Base-by-base conservation (phyloP, 495 filamentous ascomycete genomes). In the Cetradonia linearis region DNA sequence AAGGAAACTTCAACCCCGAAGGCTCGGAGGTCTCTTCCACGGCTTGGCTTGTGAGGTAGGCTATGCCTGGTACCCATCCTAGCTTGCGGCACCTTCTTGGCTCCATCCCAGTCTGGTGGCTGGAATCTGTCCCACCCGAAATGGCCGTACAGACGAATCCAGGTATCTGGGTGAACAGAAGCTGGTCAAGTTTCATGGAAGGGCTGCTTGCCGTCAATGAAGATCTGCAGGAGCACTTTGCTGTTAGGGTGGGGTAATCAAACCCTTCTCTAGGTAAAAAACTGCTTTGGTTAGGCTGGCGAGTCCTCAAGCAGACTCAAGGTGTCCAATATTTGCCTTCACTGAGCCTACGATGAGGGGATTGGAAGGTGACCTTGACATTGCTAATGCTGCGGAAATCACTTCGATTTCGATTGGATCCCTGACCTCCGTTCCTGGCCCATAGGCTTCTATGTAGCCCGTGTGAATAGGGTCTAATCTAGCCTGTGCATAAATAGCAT, bases 281-380 rank as follows among this genome's bases (percentile, higher is more conserved):
- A 76, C 49, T 0, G 68, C 64, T 59, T 79, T 79, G 11, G 79
- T 66, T n/a, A 81, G 60, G 4, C 63, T 69, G 14, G 71, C 70
- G 1, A 77, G 65, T 7, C 79, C 79, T 2, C 77, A 72, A 4
- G 78, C 66, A 3, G 63, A 67, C 64, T 80, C 78, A 0, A 68
- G 69, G 55, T 81, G 78, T 1, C 78, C 78, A 50, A 81, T 46
- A 52, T 74, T 72, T 10, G 61, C 72, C 62, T 82, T 83, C 44
- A 81, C 66, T 0, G 77, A 78, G 0, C 68, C 71, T 1, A 76
- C 28, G 50, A 55, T 48, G 0, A 74, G 54, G 18, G 55, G n/a
- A 31, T 67, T 50, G 14, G 7, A 18, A 25, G 73, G 55, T 1
- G 54, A 40, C 8, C 33, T 67, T 16, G 55, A 77, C 74, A 37